Conservation (phyloP, 2,329 filamentous ascomycete species). For the Bipolaris zeicola region DNA sequence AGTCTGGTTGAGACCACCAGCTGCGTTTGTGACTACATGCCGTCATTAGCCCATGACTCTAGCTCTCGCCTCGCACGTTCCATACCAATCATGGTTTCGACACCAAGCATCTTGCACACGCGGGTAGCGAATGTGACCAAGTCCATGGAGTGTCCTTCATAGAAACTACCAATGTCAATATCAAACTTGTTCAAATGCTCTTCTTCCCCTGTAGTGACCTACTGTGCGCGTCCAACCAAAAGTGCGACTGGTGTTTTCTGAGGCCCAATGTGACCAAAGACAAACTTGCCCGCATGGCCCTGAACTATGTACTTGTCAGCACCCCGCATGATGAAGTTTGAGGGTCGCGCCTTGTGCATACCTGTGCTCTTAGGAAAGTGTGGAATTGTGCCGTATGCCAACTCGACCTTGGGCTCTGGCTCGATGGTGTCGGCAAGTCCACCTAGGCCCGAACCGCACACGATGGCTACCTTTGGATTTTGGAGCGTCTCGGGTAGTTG, state of each 20-base stretch:
- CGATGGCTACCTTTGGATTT: slow-evolving; percentile 64
- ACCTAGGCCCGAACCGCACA: slow-evolving; percentile 69
- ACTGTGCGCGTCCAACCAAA: slow-evolving; percentile 70
- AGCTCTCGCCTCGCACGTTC: neutral
- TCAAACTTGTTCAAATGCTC: neutral
- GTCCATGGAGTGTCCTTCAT: slow-evolving; percentile 69
- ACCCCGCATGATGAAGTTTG: neutral
- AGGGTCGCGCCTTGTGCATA: slow-evolving; percentile 40
- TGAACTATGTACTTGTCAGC: slow-evolving; percentile 47
- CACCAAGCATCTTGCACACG: slow-evolving; percentile 66
- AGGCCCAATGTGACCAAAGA: slow-evolving; percentile 64
- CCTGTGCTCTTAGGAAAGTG: slow-evolving; percentile 66
- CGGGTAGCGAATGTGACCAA: slow-evolving; percentile 67
- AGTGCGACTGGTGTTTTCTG: slow-evolving; percentile 63
- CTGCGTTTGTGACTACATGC: slow-evolving; percentile 66
- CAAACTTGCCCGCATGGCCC: slow-evolving; percentile 68
- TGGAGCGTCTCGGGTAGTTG: slow-evolving; percentile 58
- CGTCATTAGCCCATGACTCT: slow-evolving; percentile 19
- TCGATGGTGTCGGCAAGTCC: slow-evolving; percentile 64
- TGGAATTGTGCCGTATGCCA: slow-evolving; percentile 64
- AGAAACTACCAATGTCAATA: slow-evolving; percentile 58
- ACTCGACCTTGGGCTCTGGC: slow-evolving; percentile 56
- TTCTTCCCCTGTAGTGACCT: slow-evolving; percentile 40
- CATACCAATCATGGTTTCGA: slow-evolving; percentile 63
- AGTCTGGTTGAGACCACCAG: slow-evolving; percentile 67